A percentile compares a stretch with the other conserved stretches of the same genome.
Conservation (phyloP, 257 asterid genomes). For the Solanum clarkiae region DNA sequence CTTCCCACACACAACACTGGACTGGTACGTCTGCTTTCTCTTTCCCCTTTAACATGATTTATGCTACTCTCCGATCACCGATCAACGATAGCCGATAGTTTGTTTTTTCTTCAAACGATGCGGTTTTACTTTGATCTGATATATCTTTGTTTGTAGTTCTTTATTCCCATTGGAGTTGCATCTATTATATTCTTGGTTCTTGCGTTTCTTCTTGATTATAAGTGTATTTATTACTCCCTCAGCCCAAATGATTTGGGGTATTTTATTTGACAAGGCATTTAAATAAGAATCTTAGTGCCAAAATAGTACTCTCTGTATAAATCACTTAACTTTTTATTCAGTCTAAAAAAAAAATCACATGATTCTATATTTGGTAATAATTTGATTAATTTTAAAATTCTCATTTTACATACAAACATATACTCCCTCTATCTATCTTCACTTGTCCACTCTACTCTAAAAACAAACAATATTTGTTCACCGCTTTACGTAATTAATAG, state of each 20-base stretch:
- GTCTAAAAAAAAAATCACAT: too few species aligned
- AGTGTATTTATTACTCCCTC: not conserved
- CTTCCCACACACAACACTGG: not conserved
- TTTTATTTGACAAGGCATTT: not conserved
- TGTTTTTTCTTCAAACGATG: not conserved
- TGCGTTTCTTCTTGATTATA: not conserved
- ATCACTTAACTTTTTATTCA: too few species aligned
- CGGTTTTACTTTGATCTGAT: not conserved
- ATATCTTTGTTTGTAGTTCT: not conserved
- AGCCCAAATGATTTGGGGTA: not conserved
- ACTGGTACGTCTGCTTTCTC: not conserved
- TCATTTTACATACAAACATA: too few species aligned
- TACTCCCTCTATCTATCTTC: too few species aligned
- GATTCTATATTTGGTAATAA: too few species aligned
- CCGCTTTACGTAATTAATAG: too few species aligned
- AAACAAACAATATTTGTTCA: too few species aligned
- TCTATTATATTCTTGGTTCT: not conserved
- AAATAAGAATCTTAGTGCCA: not conserved
- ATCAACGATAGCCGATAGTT: not conserved
- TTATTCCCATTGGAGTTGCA: not conserved
- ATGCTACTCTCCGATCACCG: not conserved
- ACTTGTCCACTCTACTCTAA: too few species aligned
- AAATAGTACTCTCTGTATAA: not conserved
- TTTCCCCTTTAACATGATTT: not conserved
- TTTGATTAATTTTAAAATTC: too few species aligned